Conservation (phyloP, 371 early-diverging fungal genomes). For the Fennellomyces sp. region DNA sequence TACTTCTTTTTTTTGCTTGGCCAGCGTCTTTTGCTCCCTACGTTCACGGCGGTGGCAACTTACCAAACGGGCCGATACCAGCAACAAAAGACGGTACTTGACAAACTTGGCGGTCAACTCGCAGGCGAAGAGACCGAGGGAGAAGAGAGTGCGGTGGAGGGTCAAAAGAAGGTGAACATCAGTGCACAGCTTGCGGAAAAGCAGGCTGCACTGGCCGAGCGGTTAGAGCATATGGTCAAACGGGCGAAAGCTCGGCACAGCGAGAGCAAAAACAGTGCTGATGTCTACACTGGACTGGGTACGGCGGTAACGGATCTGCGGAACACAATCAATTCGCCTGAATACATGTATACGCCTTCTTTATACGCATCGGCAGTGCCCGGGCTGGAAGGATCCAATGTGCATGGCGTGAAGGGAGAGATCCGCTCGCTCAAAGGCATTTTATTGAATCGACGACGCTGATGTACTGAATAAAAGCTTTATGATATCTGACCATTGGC, state of each 20-base stretch:
- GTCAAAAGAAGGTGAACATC: background rate
- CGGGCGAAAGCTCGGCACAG: background rate
- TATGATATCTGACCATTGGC: slow-evolving; percentile 6
- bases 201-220: slow-evolving; percentile 9
- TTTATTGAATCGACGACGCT: slow-evolving; percentile 30
- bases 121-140: background rate
- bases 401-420: slow-evolving; percentile 32
- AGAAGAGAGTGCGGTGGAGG: background rate
- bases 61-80: slow-evolving; percentile 21
- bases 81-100: slow-evolving; percentile 3
- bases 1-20: too few species aligned
- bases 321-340: slow-evolving; percentile 7
- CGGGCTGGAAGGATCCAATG: background rate
- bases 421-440: slow-evolving; percentile 34
- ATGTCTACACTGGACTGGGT: slow-evolving; percentile 8
- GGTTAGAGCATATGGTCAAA: background rate
- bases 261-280: slow-evolving; percentile 2
- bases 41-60: slow-evolving; percentile 11
- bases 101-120: slow-evolving; percentile 11
- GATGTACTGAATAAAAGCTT: background rate
- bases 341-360: slow-evolving; percentile 14
- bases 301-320: slow-evolving; percentile 9
- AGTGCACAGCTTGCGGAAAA: background rate
- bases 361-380: background rate
- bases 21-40: slow-evolving; percentile 17